Conservation (phyloP, 805 yeast species). For the Helenozyma baotianmanensis region DNA sequence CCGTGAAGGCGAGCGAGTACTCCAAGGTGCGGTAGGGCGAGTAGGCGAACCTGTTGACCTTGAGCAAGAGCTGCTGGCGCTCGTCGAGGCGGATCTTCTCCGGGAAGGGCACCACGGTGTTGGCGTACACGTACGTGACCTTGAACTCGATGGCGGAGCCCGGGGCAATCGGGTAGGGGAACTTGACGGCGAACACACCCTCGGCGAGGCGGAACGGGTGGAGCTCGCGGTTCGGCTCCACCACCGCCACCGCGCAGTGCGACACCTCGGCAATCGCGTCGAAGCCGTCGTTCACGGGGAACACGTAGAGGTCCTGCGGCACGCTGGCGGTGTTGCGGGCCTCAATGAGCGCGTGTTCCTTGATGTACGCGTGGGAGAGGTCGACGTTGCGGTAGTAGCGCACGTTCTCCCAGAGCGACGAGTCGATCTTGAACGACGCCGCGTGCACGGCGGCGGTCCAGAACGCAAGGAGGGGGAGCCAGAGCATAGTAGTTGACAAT, state of each 20-base stretch:
- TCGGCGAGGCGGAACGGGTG: constrained; percentile 17
- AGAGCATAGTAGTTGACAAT: constrained; percentile 5
- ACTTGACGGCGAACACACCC: constrained; percentile 38
- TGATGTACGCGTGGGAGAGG: constrained; percentile 58
- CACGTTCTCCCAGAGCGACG: constrained; percentile 50
- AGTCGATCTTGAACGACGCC: constrained; percentile 8
- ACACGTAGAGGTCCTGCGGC: constrained; percentile 53
- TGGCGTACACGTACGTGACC: constrained; percentile 46
- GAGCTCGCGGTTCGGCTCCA: constrained; percentile 22
- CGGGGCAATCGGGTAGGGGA: constrained; percentile 68
- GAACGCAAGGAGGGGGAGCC: constrained; percentile 10
- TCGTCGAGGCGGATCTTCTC: constrained; percentile 53
- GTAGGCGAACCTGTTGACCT: constrained; percentile 51
- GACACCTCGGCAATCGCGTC: constrained; percentile 40
- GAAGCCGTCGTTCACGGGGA: constrained; percentile 52
- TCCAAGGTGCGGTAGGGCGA: constrained; percentile 57
- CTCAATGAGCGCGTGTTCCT: constrained; percentile 53
- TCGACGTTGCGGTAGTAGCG: constrained; percentile 58
- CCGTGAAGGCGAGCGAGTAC: constrained; percentile 43
- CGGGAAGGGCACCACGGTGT: constrained; percentile 58
- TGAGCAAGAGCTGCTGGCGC: constrained; percentile 54
- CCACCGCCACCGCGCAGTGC: constrained; percentile 35
- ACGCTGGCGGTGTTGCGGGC: constrained; percentile 53
- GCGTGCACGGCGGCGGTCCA: constrained; percentile 7
- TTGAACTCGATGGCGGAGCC: constrained; percentile 47